These are phyloP conservation scores for Triticum urartu DNA, from an alignment of 176 grass and related monocot species.

Conservation along the genomic window DNA sequence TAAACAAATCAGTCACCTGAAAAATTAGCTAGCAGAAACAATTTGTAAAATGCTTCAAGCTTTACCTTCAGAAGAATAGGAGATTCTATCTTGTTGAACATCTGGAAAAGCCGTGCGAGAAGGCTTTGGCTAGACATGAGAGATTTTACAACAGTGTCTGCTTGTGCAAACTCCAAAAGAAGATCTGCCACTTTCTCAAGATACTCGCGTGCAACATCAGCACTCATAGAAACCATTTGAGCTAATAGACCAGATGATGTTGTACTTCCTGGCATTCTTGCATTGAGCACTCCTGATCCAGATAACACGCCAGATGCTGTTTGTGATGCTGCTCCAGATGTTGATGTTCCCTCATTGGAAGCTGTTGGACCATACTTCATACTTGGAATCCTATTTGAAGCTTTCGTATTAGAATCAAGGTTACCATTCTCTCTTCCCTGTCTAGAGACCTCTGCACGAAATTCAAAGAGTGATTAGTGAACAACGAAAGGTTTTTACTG, in stretches of 20 bases:
- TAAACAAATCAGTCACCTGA: slow-evolving; percentile 27
- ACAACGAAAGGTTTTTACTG: neutral
- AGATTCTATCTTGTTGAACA: slow-evolving; percentile 98
- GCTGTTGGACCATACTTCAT: slow-evolving; percentile 51
- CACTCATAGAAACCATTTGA: slow-evolving; percentile 95
- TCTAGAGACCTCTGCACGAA: slow-evolving; percentile 78
- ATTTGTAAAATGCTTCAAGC: slow-evolving; percentile 9
- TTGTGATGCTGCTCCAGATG: slow-evolving; percentile 89
- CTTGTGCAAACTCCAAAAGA: slow-evolving; percentile 94
- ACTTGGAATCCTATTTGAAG: slow-evolving; percentile 54
- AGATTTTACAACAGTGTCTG: slow-evolving; percentile 86
- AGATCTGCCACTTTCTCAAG: slow-evolving; percentile 97
- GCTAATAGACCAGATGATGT: slow-evolving; percentile 88
- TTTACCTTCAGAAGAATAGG: slow-evolving; percentile 93
- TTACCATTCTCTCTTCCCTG: slow-evolving; percentile 87
- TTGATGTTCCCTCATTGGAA: slow-evolving; percentile 84
- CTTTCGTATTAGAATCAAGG: slow-evolving; percentile 62
- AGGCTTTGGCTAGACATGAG: slow-evolving; percentile 83
- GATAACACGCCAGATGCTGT: slow-evolving; percentile 96
- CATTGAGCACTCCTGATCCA: slow-evolving; percentile 97
- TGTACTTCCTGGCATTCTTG: slow-evolving; percentile 93
- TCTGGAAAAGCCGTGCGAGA: slow-evolving; percentile 86
- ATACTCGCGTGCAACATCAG: slow-evolving; percentile 89
- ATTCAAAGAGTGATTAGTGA: slow-evolving; percentile 23
- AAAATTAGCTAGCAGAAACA: slow-evolving; percentile 26